Evolutionary conservation across 2,329 filamentous ascomycete genomes (phyloP), one percentile per base, ranked within the genome.

Genomic region (Neodidymelliopsis sp.): DNA sequence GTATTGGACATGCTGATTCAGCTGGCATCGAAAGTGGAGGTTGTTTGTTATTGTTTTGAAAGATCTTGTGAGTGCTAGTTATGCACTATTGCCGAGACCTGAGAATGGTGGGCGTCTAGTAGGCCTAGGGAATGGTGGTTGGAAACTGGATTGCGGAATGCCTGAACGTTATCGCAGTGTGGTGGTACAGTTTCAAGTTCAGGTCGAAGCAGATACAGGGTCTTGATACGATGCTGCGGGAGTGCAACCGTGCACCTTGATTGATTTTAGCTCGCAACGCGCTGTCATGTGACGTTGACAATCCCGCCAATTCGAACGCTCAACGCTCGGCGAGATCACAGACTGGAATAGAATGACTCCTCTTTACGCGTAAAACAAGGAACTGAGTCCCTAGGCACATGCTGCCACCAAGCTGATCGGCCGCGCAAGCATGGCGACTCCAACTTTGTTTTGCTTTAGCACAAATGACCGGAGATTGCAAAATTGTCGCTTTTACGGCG

Each of bases 1-100:
- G 58, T 13, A 75, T 63, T 13, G 73, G 73, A 42, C 71, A 75
- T n/a, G 59, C 20, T 30, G 58, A 60, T 37, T 53, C 51, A 19
- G 57, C 53, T 43, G 63, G 60, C 64, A 66, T 66, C 39, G 43
- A 7, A 11, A 19, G 12, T 27, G 23, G 25, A 33, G 28, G 18
- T 35, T 44, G 35, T 28, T 23, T 44, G 28, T 49, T 15, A 4
- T 27, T 33, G 35, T 31, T 30, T 44, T n/a, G n/a, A n/a, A n/a
- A n/a, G n/a, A n/a, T n/a, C n/a, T n/a, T n/a, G n/a, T n/a, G n/a
- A n/a, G n/a, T n/a, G n/a, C n/a, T n/a, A n/a, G n/a, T n/a, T n/a
- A n/a, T n/a, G n/a, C n/a, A n/a, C n/a, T n/a, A n/a, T n/a, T n/a
- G n/a, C n/a, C n/a, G n/a, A n/a, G n/a, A n/a, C n/a, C n/a, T 23